These are phyloP conservation scores for Geosmithia morbida DNA, from an alignment of 2,329 filamentous ascomycete species.

Conservation along the genomic window DNA sequence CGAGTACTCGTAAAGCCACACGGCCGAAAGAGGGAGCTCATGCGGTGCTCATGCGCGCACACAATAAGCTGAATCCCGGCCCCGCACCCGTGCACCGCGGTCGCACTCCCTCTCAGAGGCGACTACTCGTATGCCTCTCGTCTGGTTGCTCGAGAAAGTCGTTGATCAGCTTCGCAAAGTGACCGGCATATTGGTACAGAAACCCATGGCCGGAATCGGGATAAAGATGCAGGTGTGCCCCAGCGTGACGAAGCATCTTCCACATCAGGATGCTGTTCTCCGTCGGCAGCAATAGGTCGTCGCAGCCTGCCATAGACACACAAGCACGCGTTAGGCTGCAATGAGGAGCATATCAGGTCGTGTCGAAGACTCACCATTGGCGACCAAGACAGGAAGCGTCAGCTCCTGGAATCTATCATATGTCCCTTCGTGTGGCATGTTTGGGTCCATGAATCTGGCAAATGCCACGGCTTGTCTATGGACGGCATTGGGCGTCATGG, in stretches of 20 bases:
- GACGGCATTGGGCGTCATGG: slow-evolving; percentile 11
- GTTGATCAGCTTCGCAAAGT: slow-evolving; percentile 17
- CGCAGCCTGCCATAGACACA: slow-evolving; percentile 10
- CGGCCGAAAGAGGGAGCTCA: background rate
- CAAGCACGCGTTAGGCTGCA: background rate
- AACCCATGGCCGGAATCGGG: slow-evolving; percentile 21
- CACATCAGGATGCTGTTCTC: slow-evolving; percentile 22
- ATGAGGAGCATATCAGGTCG: too few relatives aligned
- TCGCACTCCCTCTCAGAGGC: background rate
- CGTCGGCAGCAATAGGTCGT: slow-evolving; percentile 19
- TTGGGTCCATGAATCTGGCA: slow-evolving; percentile 19
- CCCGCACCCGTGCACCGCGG: background rate
- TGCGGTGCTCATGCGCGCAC: background rate
- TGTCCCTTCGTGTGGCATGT: slow-evolving; percentile 14
- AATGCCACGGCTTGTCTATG: slow-evolving; percentile 17
- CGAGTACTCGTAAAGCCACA: background rate
- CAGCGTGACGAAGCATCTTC: slow-evolving; percentile 14
- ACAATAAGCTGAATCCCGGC: background rate
- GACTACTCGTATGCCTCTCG: background rate
- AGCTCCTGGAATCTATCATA: slow-evolving; percentile 18
- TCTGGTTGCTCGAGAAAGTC: slow-evolving; percentile 10
- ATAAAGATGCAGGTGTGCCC: slow-evolving; percentile 17
- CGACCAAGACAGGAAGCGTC: slow-evolving; percentile 19
- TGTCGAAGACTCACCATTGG: slow-evolving; percentile 16
- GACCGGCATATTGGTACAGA: slow-evolving; percentile 16